Percentiles rank a stretch among this genome's conserved stretches.
These are phyloP conservation scores for Saccharomycopsis oosterbeekiorum DNA, from an alignment of 805 yeast genomes.

Conservation along the genomic window DNA sequence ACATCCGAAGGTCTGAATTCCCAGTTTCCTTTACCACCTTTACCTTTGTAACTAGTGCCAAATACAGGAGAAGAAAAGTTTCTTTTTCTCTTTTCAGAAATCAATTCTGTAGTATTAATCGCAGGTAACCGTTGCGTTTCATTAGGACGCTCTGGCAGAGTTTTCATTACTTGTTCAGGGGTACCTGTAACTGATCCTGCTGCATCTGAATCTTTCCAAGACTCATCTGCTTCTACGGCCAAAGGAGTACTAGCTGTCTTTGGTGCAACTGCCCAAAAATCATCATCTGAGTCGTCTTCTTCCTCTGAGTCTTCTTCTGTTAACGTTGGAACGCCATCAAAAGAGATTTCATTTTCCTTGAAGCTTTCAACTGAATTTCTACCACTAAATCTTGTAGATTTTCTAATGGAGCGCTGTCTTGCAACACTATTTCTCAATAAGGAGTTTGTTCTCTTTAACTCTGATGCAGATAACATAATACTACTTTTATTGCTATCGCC, in stretches of 20 bases:
- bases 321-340: constrained; percentile 61
- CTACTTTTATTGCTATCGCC: not conserved
- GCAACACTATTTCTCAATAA: constrained; percentile 2
- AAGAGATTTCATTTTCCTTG: constrained; percentile 61
- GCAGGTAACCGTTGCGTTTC: constrained; percentile 20
- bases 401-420: not conserved
- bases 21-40: constrained; percentile 29
- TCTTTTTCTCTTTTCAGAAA: constrained; percentile 2
- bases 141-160: constrained; percentile 8
- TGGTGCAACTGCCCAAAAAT: constrained; percentile 48
- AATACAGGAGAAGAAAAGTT: not conserved
- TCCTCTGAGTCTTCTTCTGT: constrained; percentile 27
- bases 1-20: constrained; percentile 92
- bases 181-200: not conserved
- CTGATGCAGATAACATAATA: constrained; percentile 1
- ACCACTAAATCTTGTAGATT: constrained; percentile 21
- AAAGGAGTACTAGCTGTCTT: constrained; percentile 14
- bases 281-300: constrained; percentile 35
- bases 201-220: not conserved
- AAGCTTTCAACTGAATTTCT: constrained; percentile 34
- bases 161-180: not conserved
- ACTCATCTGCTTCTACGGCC: not conserved
- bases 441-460: constrained; percentile 4
- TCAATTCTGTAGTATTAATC: not conserved
- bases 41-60: not conserved